Evolutionary conservation across 805 yeast genomes (phyloP), one percentile per base, ranked within the genome.

Genomic region (Wickerhamiella hasegawae): DNA sequence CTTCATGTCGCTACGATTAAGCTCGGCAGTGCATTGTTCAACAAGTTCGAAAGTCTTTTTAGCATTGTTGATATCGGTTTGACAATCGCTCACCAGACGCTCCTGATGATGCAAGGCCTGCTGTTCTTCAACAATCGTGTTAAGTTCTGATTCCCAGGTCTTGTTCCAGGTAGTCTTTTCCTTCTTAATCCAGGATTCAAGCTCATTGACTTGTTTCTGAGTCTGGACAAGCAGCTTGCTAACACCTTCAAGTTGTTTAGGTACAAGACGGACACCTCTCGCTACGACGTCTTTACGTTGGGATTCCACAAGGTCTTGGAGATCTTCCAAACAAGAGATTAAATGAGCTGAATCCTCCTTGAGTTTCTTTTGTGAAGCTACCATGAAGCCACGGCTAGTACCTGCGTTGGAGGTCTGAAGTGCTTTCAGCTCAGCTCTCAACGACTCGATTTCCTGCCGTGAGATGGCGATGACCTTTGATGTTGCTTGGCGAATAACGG

Each of bases 91-190:
- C 1, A 82, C 71, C 36, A 92, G 67, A 40, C 82, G 94, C 47
- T 83, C 95, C 54, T 87, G 96, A 15, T 83, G 66, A 37, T 80
- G 80, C 58, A 85, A 73, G 53, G 83, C 83, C 45, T 87, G 92
- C 54, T 90, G 97, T 49, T 85, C 96, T 48, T 83, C 94, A 44
- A 94, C 78, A 11, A 90, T 87, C 25, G 76, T 76, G 41, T 83
- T 90, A 37, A 90, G 66, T 51, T 84, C 95, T 4, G 76, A 62
- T 51, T 85, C 95, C 96, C 98, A 87, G 6, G 82, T 76, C 45
- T 71, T 71, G 51, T 81, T 80, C 94, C 97, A 84, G 22, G 71
- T 73, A 5, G 84, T 76, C 44, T 79, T 79, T 50, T 84, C 97
- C 4, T 62, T 60, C 1, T 55, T 48, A 27, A 90, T 75, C 48